Percentiles rank a stretch among this genome's conserved stretches.
Evolutionary conservation across 176 grass and related monocot species (phyloP).

Genomic region (Zea luxurians): DNA sequence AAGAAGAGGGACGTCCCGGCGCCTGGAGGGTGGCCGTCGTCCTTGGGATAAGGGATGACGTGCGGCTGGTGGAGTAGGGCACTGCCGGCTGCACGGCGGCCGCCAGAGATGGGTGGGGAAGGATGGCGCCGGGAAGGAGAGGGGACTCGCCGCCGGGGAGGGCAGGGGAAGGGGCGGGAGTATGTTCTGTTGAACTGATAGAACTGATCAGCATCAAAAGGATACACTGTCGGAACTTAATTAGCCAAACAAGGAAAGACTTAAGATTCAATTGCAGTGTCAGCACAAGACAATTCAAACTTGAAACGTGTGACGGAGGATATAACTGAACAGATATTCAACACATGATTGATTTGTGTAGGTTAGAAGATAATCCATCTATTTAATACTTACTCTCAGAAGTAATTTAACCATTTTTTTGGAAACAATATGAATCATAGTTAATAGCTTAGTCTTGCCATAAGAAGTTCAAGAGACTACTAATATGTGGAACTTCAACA

Average conservation of each 20-base stretch:
- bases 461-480: conserved; percentile 5
- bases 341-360: not conserved
- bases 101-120: too few species aligned
- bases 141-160: too few species aligned
- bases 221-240: conserved; percentile 1
- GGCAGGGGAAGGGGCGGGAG: too few species aligned
- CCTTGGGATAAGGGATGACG: too few species aligned
- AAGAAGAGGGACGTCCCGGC: too few species aligned
- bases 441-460: not conserved
- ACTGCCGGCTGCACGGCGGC: too few species aligned
- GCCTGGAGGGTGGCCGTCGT: too few species aligned
- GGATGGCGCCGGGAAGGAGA: too few species aligned
- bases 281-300: not conserved
- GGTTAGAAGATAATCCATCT: conserved; percentile 7
- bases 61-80: too few species aligned
- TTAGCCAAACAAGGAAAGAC: not conserved
- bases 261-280: not conserved
- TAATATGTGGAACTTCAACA: not conserved
- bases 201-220: not conserved
- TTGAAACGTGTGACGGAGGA: not conserved
- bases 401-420: conserved; percentile 23
- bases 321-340: not conserved
- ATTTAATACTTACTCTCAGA: conserved; percentile 8
- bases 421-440: conserved; percentile 10
- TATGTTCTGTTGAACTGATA: not conserved